Evolutionary conservation across 441 rosid genomes (phyloP), one percentile per base, ranked within the genome.

Genomic region (Gossypium gossypioides): DNA sequence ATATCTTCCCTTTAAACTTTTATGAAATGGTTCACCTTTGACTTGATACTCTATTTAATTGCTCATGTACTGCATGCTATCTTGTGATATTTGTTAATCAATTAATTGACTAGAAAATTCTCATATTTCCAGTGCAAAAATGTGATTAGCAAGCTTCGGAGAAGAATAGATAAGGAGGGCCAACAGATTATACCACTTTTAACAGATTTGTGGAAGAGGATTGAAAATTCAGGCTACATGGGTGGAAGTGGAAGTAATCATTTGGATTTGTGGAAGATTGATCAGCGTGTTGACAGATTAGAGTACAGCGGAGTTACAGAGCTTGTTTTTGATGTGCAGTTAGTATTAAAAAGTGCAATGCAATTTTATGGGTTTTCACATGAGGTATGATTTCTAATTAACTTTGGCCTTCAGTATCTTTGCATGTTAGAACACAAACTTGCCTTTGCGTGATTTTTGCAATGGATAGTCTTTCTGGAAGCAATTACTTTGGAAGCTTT

Each of bases 111-210:
- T 48, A 69, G 42, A 57, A 67, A 74, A n/a, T 59, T 60, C 48
- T 75, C 56, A 32, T 79, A 44, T 72, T 37, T 78, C 77, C 88
- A 96, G 99, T 93, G 96, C 84, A 96, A 93, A 84, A 91, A 84
- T 75, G 99, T 91, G 63, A 76, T 90, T 40, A 83, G 88, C 90
- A 96, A 96, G 90, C 90, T 96, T 52, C 96, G 89, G 74, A 88
- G 91, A 83, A 90, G 91, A 81, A 84, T 96, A 22, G 93, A 84
- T 55, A 96, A 93, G 78, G 98, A 96, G 85, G 99, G 99, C 54
- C 95, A 87, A 78, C 93, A 91, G 71, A 91, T 96, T 79, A 91
- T 93, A 66, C 99, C 99, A 60, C 87, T 96, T 81, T 82, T 96
- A 75, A 86, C 97, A 18, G 88, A 85, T 81, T 78, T 96, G 72